Base-by-base conservation (phyloP, 371 early-diverging fungal species). In the Coemansia sp. region DNA sequence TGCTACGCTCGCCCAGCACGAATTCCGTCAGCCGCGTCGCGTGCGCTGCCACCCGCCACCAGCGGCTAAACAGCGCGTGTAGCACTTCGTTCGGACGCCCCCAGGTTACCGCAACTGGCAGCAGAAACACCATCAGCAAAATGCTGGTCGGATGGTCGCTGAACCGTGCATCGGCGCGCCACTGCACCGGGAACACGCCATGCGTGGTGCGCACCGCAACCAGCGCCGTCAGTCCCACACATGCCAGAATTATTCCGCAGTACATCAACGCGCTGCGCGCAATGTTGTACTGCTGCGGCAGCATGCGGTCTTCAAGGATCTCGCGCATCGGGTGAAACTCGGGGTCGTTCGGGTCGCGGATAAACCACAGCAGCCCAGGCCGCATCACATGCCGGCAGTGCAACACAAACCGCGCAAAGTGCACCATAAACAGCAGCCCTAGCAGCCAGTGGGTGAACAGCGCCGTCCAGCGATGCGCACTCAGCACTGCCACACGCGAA, bases 321-420 rank as follows among this genome's bases (percentile, higher is more conserved):
- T 97, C 98, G 49, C 88, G 87, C 69, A 97, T 88, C 4, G 96
- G 94, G 64, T 93, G 88, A 74, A 93, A 94, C 32, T 90, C 86
- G 8, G 94, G 93, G 69, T 96, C 95, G 50, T 90, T 91, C 3
- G 98, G 96, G 62, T 97, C 95, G 35, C 96, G 88, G 55, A 96
- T 90, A 74, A 96, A 95, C 95, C 95, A 95, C 83, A 96, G 84
- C 20, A 95, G 93, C 35, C 95, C 95, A 2, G 90, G 91, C 0
- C 96, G 87, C 14, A 94, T 83, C 13, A 91, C 81, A 36, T 86
- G 83, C 36, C 95, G 87, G 40, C 90, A 89, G 31, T 83, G 67
- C 10, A 88, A 71, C 14, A 96, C 86, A 66, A 93, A 89, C 4
- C 84, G 75, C 1, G 96, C 88, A 83, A 97, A 90, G 55, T 91